Base-by-base conservation (phyloP, 768 basidiomycete species). In the Cystofilobasidium bisporidii region DNA sequence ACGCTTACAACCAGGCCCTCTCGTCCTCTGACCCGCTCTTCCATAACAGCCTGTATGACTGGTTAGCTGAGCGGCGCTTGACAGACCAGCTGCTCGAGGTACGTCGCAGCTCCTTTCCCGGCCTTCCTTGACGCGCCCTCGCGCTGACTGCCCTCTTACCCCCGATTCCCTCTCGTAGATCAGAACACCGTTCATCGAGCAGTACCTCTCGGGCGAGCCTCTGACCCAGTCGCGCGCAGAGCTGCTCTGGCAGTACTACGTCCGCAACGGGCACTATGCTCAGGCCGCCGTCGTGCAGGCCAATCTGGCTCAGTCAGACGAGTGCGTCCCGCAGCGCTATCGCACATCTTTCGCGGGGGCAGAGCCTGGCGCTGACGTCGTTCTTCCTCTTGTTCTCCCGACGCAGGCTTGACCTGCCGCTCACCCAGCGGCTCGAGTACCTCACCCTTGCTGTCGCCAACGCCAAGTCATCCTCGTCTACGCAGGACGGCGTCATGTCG, bases 221-320 rank as follows among this genome's bases (percentile, higher is more conserved):
- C 78, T 82, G 1, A 87, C 86, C 0, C 85, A 88, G 20, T 83
- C 87, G 71, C 91, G 92, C 75, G 85, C 83, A 73, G 89, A 98
- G 72, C 79, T 99, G 1, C 80, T 98, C 2, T 98, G 96, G 96
- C 90, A 97, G 73, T 97, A 90, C 78, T 94, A 96, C 74, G 91
- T 94, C 62, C 89, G 94, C 73, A 87, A 89, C 72, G 87, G 87
- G 0, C 87, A 91, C 71, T 88, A 88, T 38, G 76, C 92, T 56
- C 83, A 88, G 53, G 94, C 96, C 2, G 93, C 96, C 1, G 86
- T 88, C 74, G 87, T 94, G 0, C 83, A 98, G 55, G 83, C 83
- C 17, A 80, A 83, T 18, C 79, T 98, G 57, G 93, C 96, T 36
- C 89, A 94, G 73, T 87, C 91, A 18, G 82, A 82, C 22, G 82